phyloP scores from a whole-genome alignment of 805 yeast species.

The Starmera dryadoides region DNA sequence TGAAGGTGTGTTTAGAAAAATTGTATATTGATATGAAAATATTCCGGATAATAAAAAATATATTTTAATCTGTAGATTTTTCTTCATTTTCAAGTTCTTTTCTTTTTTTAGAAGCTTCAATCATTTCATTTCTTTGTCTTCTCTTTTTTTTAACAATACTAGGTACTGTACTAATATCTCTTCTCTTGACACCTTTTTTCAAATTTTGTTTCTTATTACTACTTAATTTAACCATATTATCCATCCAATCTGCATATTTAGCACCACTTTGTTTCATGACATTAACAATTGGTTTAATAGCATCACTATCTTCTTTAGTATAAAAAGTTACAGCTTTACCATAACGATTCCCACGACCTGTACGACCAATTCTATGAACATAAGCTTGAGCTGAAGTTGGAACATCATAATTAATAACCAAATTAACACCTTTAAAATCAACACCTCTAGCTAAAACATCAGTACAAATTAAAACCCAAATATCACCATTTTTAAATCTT shows the following conservation, averaged over 20 bases:
- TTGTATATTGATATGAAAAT: neutral
- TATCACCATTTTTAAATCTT: constrained; percentile 79
- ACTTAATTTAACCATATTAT: constrained; percentile 55
- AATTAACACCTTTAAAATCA: constrained; percentile 90
- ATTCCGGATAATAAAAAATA: neutral
- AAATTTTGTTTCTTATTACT: constrained; percentile 55
- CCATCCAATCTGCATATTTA: constrained; percentile 75
- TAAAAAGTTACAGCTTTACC: constrained; percentile 91
- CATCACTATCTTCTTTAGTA: constrained; percentile 78
- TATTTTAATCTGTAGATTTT: neutral
- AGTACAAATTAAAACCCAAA: constrained; percentile 95
- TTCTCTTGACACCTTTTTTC: constrained; percentile 53
- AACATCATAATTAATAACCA: constrained; percentile 94
- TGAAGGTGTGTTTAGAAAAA: neutral
- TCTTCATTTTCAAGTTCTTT: constrained; percentile 16
- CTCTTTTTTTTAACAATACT: constrained; percentile 56
- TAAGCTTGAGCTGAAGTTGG: constrained; percentile 92
- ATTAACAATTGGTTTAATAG: constrained; percentile 78
- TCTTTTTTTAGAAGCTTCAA: constrained; percentile 64
- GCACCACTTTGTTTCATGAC: constrained; percentile 94
- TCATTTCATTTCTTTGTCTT: constrained; percentile 60
- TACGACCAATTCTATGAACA: constrained; percentile 97
- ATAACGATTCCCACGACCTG: constrained; percentile 87
- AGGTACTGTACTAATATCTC: constrained; percentile 81
- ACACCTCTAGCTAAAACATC: constrained; percentile 96